Evolutionary conservation across 140 eudicot genomes (phyloP).

Genomic region (Stevia rebaudiana): DNA sequence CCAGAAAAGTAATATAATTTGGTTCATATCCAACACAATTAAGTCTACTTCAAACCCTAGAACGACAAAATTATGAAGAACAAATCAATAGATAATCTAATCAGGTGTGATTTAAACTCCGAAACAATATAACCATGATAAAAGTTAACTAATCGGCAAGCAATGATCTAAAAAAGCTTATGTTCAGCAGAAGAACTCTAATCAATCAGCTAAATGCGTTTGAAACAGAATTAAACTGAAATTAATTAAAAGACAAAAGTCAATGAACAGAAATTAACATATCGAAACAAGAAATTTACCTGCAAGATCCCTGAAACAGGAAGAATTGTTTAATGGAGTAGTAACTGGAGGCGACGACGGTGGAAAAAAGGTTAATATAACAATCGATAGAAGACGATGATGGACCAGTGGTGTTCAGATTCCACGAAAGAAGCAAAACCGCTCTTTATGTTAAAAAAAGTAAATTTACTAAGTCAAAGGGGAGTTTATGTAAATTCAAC

Average conservation of each 20-base stretch:
- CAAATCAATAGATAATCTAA: conserved; percentile 5
- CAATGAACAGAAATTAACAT: neutral
- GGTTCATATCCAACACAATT: neutral
- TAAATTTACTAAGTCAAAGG: too few species aligned
- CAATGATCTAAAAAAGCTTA: conserved; percentile 9
- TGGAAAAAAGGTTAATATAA: neutral
- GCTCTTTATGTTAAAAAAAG: conserved; percentile 15
- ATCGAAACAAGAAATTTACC: conserved; percentile 16
- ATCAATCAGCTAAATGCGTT: neutral
- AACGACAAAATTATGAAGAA: neutral
- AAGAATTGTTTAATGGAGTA: neutral
- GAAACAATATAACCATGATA: conserved; percentile 1
- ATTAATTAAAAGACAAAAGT: neutral
- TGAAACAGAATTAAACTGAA: conserved; percentile 1
- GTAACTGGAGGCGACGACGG: neutral
- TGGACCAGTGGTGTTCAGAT: conserved; percentile 26
- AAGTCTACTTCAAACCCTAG: conserved; percentile 1
- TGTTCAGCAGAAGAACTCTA: neutral
- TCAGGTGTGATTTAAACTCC: neutral
- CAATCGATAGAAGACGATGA: conserved; percentile 22
- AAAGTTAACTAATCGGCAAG: neutral
- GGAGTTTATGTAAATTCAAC: too few species aligned
- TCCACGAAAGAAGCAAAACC: neutral
- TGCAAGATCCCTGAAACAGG: neutral
- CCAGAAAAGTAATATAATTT: neutral